Evolutionary conservation across 2,329 filamentous ascomycete genomes (phyloP), one percentile per base, ranked within the genome.

Genomic region (Beauveria pseudobassiana): DNA sequence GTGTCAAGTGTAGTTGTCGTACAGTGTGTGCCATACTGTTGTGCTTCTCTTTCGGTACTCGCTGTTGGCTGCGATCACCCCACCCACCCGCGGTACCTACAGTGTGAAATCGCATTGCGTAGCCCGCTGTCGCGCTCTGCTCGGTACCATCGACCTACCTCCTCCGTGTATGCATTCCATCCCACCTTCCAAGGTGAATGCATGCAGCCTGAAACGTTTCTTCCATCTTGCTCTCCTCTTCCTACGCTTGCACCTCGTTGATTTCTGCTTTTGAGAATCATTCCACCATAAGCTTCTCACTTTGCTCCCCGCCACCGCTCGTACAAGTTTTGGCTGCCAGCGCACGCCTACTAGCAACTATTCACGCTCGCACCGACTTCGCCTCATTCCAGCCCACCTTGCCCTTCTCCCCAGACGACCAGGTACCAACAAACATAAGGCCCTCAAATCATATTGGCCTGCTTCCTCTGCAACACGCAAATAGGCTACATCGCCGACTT

Each of bases 161-260:
- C 22, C 22, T 45, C 46, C 38, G 10, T 42, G 46, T 46, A 58
- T 42, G 34, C 48, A 46, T 60, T 42, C 50, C 58, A 60, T 60
- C 49, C 58, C 50, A 48, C 58, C 58, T 60, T 46, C 48, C 58
- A 34, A 40, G 16, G 58, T 54, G 58, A 60, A 52, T 43, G 22
- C 24, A 52, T 43, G 46, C 42, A 54, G 40, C 42, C 58, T 60
- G 49, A 53, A 60, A 54, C 50, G 28, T 28, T 40, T 45, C 50
- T 30, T 46, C 14, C 20, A 22, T 40, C 28, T 26, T 53, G 57
- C 38, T 48, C 26, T 20, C 16, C 50, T 53, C 40, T 28, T 54
- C 42, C 24, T 48, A 28, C 14, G 12, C 10, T 45, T 26, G 24
- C 22, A 50, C 8, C 24, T 22, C 24, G 6, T 52, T 51, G 6